Evolutionary conservation across 352 stramenopile species (phyloP).

Genomic region (Pythium utonaiense): DNA sequence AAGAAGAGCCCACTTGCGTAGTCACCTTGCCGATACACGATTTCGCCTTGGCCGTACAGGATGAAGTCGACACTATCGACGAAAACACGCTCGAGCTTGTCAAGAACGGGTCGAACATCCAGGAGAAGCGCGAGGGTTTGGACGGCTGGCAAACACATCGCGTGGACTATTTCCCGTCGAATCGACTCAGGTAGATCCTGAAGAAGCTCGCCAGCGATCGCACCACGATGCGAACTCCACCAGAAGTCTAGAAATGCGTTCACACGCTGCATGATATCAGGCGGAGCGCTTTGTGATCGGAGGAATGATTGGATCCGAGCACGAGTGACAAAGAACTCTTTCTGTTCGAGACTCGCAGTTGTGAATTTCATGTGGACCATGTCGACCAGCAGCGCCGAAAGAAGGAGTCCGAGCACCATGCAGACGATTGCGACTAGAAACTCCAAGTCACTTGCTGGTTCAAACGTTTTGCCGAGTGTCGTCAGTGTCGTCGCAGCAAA

Average conservation of each 20-base stretch:
- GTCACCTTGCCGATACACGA: slow-evolving; percentile 58
- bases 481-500: slow-evolving; percentile 45
- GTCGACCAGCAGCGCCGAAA: slow-evolving; percentile 42
- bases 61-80: slow-evolving; percentile 50
- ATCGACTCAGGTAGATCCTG: slow-evolving; percentile 52
- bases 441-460: slow-evolving; percentile 30
- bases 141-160: slow-evolving; percentile 47
- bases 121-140: slow-evolving; percentile 39
- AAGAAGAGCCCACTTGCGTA: slow-evolving; percentile 63
- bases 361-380: slow-evolving; percentile 48
- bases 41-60: slow-evolving; percentile 57
- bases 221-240: slow-evolving; percentile 58
- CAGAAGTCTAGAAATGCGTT: slow-evolving; percentile 68
- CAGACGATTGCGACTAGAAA: slow-evolving; percentile 33
- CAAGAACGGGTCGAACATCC: slow-evolving; percentile 33
- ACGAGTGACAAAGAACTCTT: slow-evolving; percentile 51
- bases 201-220: slow-evolving; percentile 41
- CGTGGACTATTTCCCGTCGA: slow-evolving; percentile 42
- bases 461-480: slow-evolving; percentile 36
- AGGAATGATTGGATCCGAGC: slow-evolving; percentile 55
- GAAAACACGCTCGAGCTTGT: slow-evolving; percentile 38
- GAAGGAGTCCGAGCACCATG: slow-evolving; percentile 46
- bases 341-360: slow-evolving; percentile 48
- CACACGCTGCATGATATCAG: slow-evolving; percentile 44
- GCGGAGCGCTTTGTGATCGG: slow-evolving; percentile 35